Conservation (phyloP, 163 green algal genomes). For the Coccomyxa subellipsoidea region DNA sequence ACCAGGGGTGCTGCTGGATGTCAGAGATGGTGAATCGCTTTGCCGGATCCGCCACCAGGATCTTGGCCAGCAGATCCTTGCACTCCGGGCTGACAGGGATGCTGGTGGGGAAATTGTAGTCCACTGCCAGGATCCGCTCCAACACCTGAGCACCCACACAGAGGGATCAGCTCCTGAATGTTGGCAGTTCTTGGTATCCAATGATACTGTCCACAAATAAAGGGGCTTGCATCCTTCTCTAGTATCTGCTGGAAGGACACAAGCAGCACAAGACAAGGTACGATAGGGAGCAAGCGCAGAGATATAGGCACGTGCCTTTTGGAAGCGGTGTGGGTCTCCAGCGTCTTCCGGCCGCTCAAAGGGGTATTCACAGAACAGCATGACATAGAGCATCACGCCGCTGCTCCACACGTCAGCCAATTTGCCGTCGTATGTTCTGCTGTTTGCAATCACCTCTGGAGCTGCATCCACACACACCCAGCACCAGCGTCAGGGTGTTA, state of each 20-base stretch:
- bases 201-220: too few relatives aligned
- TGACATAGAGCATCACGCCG: conserved; percentile 68
- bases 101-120: conserved; percentile 70
- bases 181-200: too few relatives aligned
- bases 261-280: too few relatives aligned
- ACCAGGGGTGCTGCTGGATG: conserved; percentile 48
- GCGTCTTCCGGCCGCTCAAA: conserved; percentile 30
- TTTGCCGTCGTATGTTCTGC: conserved; percentile 58
- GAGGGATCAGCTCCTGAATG: too few relatives aligned
- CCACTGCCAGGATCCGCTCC: conserved; percentile 82
- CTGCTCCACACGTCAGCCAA: conserved; percentile 69
- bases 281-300: too few relatives aligned
- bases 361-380: conserved; percentile 29
- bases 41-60: conserved; percentile 82
- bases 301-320: conserved; percentile 22
- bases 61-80: conserved; percentile 80
- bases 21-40: conserved; percentile 75
- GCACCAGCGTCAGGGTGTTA: background rate
- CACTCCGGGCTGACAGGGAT: conserved; percentile 73
- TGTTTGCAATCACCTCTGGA: conserved; percentile 29
- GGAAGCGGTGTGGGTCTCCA: conserved; percentile 35
- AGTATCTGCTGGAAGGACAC: too few relatives aligned
- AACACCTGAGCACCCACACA: conserved; percentile 18
- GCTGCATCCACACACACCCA: conserved; percentile 11
- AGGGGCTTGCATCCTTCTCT: too few relatives aligned